Conservation (phyloP, 495 filamentous ascomycete genomes). For the Neurospora sp. region DNA sequence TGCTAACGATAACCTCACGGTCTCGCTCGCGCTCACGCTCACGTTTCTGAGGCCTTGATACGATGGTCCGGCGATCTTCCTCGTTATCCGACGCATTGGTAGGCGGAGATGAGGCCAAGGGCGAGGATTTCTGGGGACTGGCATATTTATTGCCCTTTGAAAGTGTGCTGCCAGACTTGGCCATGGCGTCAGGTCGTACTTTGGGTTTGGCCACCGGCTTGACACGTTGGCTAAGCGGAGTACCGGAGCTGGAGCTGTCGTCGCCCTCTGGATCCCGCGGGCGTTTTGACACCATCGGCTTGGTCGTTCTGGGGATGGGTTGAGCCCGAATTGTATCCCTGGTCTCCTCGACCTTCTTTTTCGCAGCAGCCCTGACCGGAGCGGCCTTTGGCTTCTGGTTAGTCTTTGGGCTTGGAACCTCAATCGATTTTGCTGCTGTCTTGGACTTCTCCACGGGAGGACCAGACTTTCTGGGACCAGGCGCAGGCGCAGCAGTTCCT, state of each 20-base stretch:
- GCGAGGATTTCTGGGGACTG: slow-evolving; percentile 49
- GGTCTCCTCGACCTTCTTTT: slow-evolving; percentile 15
- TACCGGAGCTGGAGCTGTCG: slow-evolving; percentile 40
- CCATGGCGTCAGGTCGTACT: background rate
- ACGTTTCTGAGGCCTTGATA: slow-evolving; percentile 8
- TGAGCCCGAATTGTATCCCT: slow-evolving; percentile 25
- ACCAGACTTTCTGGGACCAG: slow-evolving; percentile 25
- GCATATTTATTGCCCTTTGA: background rate
- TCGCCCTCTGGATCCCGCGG: slow-evolving; percentile 35
- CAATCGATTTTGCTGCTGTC: slow-evolving; percentile 22
- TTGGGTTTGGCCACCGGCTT: slow-evolving; percentile 25
- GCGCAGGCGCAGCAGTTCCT: slow-evolving; percentile 13
- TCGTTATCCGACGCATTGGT: slow-evolving; percentile 62
- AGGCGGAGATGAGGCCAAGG: slow-evolving; percentile 64
- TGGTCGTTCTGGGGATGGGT: slow-evolving; percentile 20
- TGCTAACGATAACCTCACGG: slow-evolving; percentile 20
- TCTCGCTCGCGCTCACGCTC: slow-evolving; percentile 18
- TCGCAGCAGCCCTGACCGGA: slow-evolving; percentile 3
- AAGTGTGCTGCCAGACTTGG: background rate
- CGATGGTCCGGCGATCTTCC: slow-evolving; percentile 12
- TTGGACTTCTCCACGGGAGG: slow-evolving; percentile 17
- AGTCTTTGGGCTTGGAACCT: slow-evolving; percentile 11
- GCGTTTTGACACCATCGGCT: slow-evolving; percentile 20
- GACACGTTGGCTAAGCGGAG: slow-evolving; percentile 40
- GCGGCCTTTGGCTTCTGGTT: slow-evolving; percentile 10